These are phyloP conservation scores for Fusarium aywerte DNA, from an alignment of 2,329 filamentous ascomycete genomes.

Conservation along the genomic window DNA sequence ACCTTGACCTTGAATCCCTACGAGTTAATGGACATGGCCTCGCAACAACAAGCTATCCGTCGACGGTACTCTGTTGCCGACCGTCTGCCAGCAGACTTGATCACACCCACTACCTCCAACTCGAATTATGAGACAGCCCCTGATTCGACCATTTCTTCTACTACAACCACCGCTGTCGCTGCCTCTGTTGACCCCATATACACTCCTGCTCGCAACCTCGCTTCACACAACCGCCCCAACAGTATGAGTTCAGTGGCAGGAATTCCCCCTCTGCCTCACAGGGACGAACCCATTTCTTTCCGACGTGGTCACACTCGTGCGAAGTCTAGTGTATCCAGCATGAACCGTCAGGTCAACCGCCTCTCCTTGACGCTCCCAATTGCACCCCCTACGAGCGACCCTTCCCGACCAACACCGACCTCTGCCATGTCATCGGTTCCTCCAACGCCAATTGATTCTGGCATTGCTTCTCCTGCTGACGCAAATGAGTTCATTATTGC, in stretches of 20 bases:
- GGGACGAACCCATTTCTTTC: slow-evolving; percentile 54
- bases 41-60: slow-evolving; percentile 52
- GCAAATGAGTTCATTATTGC: slow-evolving; percentile 82
- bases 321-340: slow-evolving; percentile 60
- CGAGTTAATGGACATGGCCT: slow-evolving; percentile 48
- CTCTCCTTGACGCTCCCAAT: slow-evolving; percentile 72
- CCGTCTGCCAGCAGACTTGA: slow-evolving; percentile 46
- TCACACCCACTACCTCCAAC: slow-evolving; percentile 40
- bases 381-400: slow-evolving; percentile 62
- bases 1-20: slow-evolving; percentile 32
- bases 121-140: slow-evolving; percentile 32
- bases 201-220: slow-evolving; percentile 26
- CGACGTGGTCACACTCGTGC: slow-evolving; percentile 60
- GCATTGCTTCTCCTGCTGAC: slow-evolving; percentile 60
- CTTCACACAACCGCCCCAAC: slow-evolving; percentile 30
- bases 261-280: slow-evolving; percentile 53
- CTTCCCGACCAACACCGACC: slow-evolving; percentile 63
- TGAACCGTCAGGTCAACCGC: slow-evolving; percentile 62
- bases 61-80: slow-evolving; percentile 55
- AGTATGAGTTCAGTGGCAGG: slow-evolving; percentile 36
- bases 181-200: slow-evolving; percentile 21
- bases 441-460: slow-evolving; percentile 61
- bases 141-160: slow-evolving; percentile 16
- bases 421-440: slow-evolving; percentile 57
- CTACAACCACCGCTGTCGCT: slow-evolving; percentile 18